These are phyloP conservation scores for Boehmeria nivea DNA, from an alignment of 306 rosid species.

Conservation along the genomic window DNA sequence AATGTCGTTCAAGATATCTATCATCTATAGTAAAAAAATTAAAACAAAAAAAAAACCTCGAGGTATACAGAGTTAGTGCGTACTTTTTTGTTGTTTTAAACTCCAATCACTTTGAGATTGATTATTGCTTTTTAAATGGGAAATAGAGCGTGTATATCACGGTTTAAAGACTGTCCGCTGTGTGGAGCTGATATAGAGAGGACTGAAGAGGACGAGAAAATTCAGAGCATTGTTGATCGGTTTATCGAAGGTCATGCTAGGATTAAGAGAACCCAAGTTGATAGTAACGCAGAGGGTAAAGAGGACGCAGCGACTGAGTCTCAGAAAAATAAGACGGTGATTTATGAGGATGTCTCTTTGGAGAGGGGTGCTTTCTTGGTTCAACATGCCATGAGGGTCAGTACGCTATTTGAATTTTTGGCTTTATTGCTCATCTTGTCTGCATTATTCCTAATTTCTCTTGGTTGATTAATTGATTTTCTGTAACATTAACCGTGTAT, in stretches of 20 bases:
- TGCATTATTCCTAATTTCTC: not conserved
- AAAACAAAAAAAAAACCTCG: too few species aligned
- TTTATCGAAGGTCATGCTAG: conserved; percentile 98
- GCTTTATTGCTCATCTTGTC: not conserved
- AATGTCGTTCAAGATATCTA: too few species aligned
- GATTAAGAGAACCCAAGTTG: conserved; percentile 65
- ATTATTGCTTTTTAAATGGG: not conserved
- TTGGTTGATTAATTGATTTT: too few species aligned
- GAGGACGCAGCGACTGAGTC: conserved; percentile 42
- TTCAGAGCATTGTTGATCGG: conserved; percentile 78
- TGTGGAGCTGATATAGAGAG: conserved; percentile 90
- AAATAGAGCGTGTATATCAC: conserved; percentile 68
- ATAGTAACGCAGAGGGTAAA: conserved; percentile 20
- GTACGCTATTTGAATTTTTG: conserved; percentile 9
- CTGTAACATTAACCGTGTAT: not conserved
- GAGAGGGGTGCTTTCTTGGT: conserved; percentile 97
- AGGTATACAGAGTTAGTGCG: too few species aligned
- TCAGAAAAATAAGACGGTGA: conserved; percentile 37
- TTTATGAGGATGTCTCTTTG: conserved; percentile 89
- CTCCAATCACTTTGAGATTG: not conserved
- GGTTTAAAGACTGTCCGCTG: conserved; percentile 81
- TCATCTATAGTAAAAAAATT: too few species aligned
- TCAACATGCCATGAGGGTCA: conserved; percentile 98
- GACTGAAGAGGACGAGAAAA: conserved; percentile 62
- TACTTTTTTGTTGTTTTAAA: too few species aligned